phyloP scores from a whole-genome alignment of 805 yeast genomes.

The Candida sithepensis region DNA sequence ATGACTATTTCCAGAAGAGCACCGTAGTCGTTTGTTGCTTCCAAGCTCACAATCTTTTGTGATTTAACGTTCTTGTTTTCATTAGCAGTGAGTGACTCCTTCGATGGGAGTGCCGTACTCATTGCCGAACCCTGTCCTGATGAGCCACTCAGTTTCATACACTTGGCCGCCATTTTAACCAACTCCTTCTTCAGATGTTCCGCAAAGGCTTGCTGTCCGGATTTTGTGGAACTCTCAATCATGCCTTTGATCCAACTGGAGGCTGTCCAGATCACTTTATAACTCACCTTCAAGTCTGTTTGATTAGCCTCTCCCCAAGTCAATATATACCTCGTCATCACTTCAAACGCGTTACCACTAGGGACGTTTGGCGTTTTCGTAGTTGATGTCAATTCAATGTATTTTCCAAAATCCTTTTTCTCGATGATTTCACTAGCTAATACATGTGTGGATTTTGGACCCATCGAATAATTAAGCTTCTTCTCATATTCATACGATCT shows the following conservation, averaged over 20 bases:
- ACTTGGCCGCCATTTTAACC: slow-evolving; percentile 15
- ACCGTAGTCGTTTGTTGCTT: slow-evolving; percentile 2
- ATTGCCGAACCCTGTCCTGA: background rate
- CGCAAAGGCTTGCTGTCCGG: slow-evolving; percentile 72
- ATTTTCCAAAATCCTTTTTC: slow-evolving; percentile 47
- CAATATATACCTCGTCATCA: slow-evolving; percentile 66
- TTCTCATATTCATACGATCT: slow-evolving; percentile 66
- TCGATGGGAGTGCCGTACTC: background rate
- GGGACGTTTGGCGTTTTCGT: slow-evolving; percentile 93
- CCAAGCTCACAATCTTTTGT: background rate
- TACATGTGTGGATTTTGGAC: slow-evolving; percentile 85
- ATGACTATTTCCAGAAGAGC: slow-evolving; percentile 5
- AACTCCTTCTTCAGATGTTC: slow-evolving; percentile 33
- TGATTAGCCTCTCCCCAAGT: slow-evolving; percentile 69
- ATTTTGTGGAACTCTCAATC: slow-evolving; percentile 77
- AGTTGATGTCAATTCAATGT: slow-evolving; percentile 57
- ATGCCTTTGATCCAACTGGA: slow-evolving; percentile 89
- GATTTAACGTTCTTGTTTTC: background rate
- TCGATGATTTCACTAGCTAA: slow-evolving; percentile 57
- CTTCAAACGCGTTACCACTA: slow-evolving; percentile 77
- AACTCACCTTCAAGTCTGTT: slow-evolving; percentile 63
- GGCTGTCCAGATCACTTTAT: slow-evolving; percentile 83
- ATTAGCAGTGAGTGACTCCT: background rate
- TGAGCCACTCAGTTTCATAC: background rate
- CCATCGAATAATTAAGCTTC: slow-evolving; percentile 76